Conservation (phyloP, 1,284 basidiomycete genomes). For the Ceratobasidium theobromae region DNA sequence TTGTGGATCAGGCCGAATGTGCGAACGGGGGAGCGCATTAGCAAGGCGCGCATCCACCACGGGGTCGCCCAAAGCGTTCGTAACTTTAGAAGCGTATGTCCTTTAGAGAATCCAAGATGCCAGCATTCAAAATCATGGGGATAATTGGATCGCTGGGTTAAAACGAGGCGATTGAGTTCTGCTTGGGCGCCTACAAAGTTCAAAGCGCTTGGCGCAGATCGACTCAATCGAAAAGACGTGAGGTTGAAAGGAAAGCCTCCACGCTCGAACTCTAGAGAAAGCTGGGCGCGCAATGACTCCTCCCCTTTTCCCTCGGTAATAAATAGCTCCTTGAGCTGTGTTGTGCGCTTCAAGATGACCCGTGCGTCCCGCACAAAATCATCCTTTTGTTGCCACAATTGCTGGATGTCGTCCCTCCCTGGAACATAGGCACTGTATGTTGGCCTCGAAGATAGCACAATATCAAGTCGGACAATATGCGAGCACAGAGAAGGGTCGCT, state of each 20-base stretch:
- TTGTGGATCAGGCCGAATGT: conserved; percentile 8
- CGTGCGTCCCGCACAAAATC: neutral
- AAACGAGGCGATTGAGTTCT: conserved; percentile 3
- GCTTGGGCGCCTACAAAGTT: conserved; percentile 11
- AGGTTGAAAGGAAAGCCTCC: conserved; percentile 16
- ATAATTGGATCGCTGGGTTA: neutral
- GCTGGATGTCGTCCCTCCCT: conserved; percentile 16
- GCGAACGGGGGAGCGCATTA: conserved; percentile 1
- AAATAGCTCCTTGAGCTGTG: neutral
- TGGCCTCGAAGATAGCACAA: neutral
- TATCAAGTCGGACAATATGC: neutral
- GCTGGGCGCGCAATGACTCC: neutral
- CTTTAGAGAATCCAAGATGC: neutral
- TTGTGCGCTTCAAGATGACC: neutral
- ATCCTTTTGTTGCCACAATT: conserved; percentile 18
- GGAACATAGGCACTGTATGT: neutral
- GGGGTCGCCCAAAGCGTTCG: conserved; percentile 18
- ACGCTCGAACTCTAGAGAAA: neutral
- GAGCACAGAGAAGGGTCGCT: neutral
- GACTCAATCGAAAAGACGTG: conserved; percentile 1
- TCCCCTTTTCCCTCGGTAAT: neutral
- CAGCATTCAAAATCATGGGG: neutral
- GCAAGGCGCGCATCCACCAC: conserved; percentile 5
- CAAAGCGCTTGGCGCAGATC: neutral
- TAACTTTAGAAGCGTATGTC: neutral